These are phyloP conservation scores for Lachancea kluyveri DNA, from an alignment of 805 yeast species.

Conservation along the genomic window DNA sequence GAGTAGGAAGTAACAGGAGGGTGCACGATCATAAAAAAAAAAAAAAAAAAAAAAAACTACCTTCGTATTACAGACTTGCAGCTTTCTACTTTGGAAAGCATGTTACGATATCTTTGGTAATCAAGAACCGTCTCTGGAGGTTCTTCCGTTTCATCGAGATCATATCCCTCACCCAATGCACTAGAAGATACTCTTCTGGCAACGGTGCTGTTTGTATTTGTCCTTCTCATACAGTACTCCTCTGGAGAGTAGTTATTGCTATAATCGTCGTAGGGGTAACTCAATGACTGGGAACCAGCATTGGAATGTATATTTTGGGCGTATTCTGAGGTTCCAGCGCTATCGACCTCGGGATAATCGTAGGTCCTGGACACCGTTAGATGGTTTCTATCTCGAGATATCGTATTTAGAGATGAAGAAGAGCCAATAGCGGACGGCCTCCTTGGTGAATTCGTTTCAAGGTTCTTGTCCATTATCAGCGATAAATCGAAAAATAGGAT, in stretches of 20 bases:
- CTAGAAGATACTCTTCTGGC: slow-evolving; percentile 12
- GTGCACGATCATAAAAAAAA: not conserved
- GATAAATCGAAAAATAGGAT: slow-evolving; percentile 29
- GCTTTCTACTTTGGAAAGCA: slow-evolving; percentile 11
- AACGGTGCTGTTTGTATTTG: slow-evolving; percentile 18
- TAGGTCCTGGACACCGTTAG: too few relatives aligned
- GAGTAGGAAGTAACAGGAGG: too few relatives aligned
- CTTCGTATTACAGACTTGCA: slow-evolving; percentile 13
- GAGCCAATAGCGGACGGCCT: too few relatives aligned
- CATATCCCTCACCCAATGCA: not conserved
- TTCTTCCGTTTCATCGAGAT: slow-evolving; percentile 5
- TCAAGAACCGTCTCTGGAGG: slow-evolving; percentile 3
- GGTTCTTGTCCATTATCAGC: slow-evolving; percentile 12
- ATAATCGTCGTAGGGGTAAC: too few relatives aligned
- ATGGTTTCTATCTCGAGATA: too few relatives aligned
- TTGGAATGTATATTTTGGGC: too few relatives aligned
- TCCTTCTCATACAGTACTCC: slow-evolving; percentile 7
- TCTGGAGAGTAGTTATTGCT: too few relatives aligned
- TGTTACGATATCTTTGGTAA: slow-evolving; percentile 1
- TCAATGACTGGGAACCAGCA: too few relatives aligned
- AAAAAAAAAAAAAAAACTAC: not conserved
- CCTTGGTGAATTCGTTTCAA: too few relatives aligned
- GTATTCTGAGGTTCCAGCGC: too few relatives aligned
- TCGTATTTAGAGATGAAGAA: too few relatives aligned
- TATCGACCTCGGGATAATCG: too few relatives aligned